Evolutionary conservation across 2,329 filamentous ascomycete species (phyloP), one percentile per base, ranked within the genome.

Genomic region (Fusarium tjaetaba): DNA sequence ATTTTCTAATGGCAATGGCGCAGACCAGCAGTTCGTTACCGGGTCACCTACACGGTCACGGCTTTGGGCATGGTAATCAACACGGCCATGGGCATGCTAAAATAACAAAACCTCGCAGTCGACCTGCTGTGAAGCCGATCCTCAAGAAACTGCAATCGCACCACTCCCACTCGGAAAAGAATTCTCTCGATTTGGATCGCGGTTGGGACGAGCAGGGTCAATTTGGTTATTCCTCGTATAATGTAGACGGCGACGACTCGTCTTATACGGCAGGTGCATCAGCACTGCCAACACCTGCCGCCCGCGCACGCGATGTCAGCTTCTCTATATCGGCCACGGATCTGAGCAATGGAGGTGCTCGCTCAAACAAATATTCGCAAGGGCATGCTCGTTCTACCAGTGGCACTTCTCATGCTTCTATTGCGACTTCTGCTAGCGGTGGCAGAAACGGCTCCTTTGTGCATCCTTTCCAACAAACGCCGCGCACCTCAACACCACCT

Each of bases 401-500:
- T 77, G 88, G 87, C 64, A 85, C 86, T 57, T 90, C 88, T 30
- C 88, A 90, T 77, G 81, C 84, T 71, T 90, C 89, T 15, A 84
- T 88, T 60, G 85, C 87, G 13, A 89, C 88, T 32, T 86, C 85
- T 56, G 86, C 84, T 70, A 90, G 88, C 75, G 85, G 88, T 73
- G 85, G 82, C 60, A 84, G 87, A 65, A 83, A 82, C 65, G 84
- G 84, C 65, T 81, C 84, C 38, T 91, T 92, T 77, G 85, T 91
- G 26, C 90, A 92, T 77, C 90, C 90, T 32, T 91, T 91, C 73
- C 89, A 91, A 78, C 90, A 91, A 81, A 90, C 85, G 14, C 90
- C 90, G 38, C 86, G 88, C 45, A 88, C 88, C 2, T 87, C 88
- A 51, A 90, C 89, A 67, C 88, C 89, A 57, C 88, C 89, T 14